Conservation (phyloP, 225 moss, liverwort and hornwort genomes). For the Pseudoscleropodium purum region DNA sequence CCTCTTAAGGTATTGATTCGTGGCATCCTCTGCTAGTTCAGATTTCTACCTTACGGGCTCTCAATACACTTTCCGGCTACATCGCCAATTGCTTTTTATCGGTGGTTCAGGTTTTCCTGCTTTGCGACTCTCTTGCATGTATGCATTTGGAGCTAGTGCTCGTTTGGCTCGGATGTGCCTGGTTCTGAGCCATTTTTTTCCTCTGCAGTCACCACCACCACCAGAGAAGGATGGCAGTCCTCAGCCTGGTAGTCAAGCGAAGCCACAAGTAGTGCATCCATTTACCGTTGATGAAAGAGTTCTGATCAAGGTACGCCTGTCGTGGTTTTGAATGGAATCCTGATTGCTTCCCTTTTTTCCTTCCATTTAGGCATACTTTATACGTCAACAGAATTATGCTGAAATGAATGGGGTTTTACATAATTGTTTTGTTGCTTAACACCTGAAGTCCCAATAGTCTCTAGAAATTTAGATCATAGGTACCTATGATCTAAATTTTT, state of each 20-base stretch:
- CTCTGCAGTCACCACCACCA: slow-evolving; percentile 42
- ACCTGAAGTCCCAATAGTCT: background rate
- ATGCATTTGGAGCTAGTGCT: background rate
- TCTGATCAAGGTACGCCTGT: slow-evolving; percentile 59
- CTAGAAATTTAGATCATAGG: background rate
- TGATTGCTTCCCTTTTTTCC: background rate
- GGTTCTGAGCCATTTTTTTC: background rate
- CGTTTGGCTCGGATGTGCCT: background rate
- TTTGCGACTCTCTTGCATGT: background rate
- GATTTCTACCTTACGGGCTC: background rate
- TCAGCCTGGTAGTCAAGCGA: slow-evolving; percentile 34
- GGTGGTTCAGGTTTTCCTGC: background rate
- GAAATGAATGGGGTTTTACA: background rate
- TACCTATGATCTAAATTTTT: background rate
- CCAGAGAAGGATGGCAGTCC: slow-evolving; percentile 54
- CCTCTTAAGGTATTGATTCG: slow-evolving; percentile 38
- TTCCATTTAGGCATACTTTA: background rate
- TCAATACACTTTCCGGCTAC: background rate
- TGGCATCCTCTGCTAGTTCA: background rate
- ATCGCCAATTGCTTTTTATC: background rate
- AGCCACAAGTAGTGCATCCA: slow-evolving; percentile 58
- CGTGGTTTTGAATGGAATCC: background rate
- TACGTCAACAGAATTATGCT: background rate
- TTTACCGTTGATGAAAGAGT: slow-evolving; percentile 84
- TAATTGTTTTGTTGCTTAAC: background rate